Evolutionary conservation across 257 asterid species (phyloP).

Genomic region (Przewalskia tangutica): DNA sequence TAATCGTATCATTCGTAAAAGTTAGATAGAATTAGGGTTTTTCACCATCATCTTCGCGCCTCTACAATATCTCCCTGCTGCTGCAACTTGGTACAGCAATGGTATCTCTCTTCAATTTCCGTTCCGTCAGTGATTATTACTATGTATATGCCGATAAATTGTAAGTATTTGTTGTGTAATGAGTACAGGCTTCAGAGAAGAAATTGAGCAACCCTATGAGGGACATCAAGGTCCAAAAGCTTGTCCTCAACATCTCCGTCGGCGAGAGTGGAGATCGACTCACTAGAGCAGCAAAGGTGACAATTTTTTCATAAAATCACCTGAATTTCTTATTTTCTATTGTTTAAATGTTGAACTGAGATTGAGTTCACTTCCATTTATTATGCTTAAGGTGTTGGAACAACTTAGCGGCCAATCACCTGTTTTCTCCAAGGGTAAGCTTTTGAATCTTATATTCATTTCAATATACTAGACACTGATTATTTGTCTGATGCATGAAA

Average conservation of each 20-base stretch:
- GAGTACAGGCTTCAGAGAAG: constrained; percentile 44
- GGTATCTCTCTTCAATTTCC: neutral
- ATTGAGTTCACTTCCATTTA: neutral
- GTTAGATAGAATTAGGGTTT: neutral
- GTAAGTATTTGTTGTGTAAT: neutral
- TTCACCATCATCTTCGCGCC: neutral
- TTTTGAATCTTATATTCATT: neutral
- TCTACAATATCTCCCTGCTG: too few species aligned
- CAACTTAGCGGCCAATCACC: constrained; percentile 53
- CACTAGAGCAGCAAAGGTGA: constrained; percentile 47
- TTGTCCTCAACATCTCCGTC: constrained; percentile 54
- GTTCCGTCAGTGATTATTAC: neutral
- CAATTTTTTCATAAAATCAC: neutral
- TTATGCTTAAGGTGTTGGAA: constrained; percentile 32
- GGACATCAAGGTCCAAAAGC: constrained; percentile 54
- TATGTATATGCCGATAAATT: neutral
- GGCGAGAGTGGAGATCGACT: constrained; percentile 68
- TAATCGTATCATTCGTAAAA: neutral
- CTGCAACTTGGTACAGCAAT: neutral
- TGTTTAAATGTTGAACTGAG: neutral
- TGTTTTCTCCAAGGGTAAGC: constrained; percentile 48
- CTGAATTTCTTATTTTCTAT: neutral
- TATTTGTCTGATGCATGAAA: neutral
- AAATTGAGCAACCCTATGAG: constrained; percentile 49
- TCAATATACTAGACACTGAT: neutral